Base-by-base conservation (phyloP, 1,139 yeast species). In the Hansenula lynferdii region DNA sequence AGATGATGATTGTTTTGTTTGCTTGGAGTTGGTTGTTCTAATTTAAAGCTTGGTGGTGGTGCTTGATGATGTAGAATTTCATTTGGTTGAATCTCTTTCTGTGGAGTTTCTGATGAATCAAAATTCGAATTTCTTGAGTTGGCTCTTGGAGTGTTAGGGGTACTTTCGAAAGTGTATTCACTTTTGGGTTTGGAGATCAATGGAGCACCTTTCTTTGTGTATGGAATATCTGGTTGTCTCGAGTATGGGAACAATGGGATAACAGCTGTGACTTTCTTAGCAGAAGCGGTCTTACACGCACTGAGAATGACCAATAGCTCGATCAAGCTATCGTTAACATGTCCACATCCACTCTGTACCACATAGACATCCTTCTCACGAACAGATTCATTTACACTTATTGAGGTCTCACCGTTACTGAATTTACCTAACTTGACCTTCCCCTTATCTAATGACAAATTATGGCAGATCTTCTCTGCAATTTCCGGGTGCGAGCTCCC, bases 211-310 rank as follows among this genome's bases (percentile, higher is more conserved):
- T 67, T 65, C 51, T 73, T 75, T 32, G 85, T 78, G 55, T 83
- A 85, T n/a, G 96, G 96, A 31, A 86, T 80, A 61, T 90, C 97
- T 3, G 96, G 95, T 63, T 94, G 99, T 56, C 99, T 73, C 1
- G 96, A 85, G 60, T 94, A 94, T 18, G 97, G 97, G 61, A 94
- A 92, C 46, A 87, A 70, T 6, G 99, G 98, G 61, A 92, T 69
- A 27, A 94, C 96, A 0, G 96, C 97, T 3, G 97, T 90, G 31
- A 90, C 96, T 48, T 95, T 74, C 45, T 78, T 81, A 12, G 98
- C 97, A 49, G 95, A 84, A 4, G 98, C 96, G 23, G 94, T 85
- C 58, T 92, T 92, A 62, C 97, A 90, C 6, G 98, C 98, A 15
- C 95, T 83, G 36, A 94, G 78, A 72, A 87, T 80, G 50, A 94